These are phyloP conservation scores for Phytophthora melonis DNA, from an alignment of 352 stramenopile species.

Conservation along the genomic window DNA sequence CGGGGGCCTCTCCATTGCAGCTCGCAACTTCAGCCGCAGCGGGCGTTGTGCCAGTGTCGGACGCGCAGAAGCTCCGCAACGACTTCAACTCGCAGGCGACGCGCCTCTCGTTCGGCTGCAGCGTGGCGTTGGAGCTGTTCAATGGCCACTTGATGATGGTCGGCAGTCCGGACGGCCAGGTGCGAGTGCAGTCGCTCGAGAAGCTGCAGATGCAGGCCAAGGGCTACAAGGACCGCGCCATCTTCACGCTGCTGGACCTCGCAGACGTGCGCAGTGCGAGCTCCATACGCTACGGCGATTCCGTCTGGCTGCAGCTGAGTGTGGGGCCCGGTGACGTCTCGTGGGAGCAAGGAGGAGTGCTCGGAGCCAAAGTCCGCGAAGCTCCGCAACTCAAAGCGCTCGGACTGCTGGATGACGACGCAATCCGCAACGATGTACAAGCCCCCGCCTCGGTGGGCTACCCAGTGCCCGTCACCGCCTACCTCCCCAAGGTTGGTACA, in stretches of 20 bases:
- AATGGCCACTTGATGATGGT: slow-evolving; percentile 84
- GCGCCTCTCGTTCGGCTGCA: slow-evolving; percentile 73
- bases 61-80: slow-evolving; percentile 75
- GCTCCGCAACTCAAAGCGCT: slow-evolving; percentile 76
- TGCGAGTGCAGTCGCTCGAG: slow-evolving; percentile 71
- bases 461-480: slow-evolving; percentile 69
- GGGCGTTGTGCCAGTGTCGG: slow-evolving; percentile 33
- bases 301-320: slow-evolving; percentile 81
- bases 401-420: slow-evolving; percentile 53
- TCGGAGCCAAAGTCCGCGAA: slow-evolving; percentile 80
- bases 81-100: slow-evolving; percentile 76
- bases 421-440: slow-evolving; percentile 59
- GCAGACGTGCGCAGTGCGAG: slow-evolving; percentile 70
- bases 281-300: slow-evolving; percentile 78
- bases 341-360: slow-evolving; percentile 80
- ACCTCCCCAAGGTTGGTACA: slow-evolving; percentile 69
- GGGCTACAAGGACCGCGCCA: slow-evolving; percentile 60
- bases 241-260: slow-evolving; percentile 81
- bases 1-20: neutral
- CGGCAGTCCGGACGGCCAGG: slow-evolving; percentile 62
- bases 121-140: slow-evolving; percentile 75
- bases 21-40: slow-evolving; percentile 2
- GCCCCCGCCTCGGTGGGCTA: slow-evolving; percentile 60
- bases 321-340: slow-evolving; percentile 67
- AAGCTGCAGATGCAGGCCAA: slow-evolving; percentile 60